phyloP scores from a whole-genome alignment of 2,329 filamentous ascomycete species.

The Rhynchosporium secalis region DNA sequence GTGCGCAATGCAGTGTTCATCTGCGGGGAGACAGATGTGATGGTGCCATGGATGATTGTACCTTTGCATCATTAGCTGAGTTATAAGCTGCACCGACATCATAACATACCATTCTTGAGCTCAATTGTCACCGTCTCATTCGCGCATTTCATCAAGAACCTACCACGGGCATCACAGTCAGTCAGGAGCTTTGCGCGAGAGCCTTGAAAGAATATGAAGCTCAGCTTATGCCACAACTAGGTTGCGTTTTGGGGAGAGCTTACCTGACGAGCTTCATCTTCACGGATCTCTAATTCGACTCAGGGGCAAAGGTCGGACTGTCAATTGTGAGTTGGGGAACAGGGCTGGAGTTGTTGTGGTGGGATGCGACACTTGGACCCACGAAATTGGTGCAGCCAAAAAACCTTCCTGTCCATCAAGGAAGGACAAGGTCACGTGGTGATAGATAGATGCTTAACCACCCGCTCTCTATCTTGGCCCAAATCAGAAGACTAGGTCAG shows the following conservation, averaged over 20 bases:
- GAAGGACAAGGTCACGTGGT: too few relatives aligned
- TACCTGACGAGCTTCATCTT: conserved; percentile 98
- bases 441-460: too few relatives aligned
- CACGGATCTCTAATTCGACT: conserved; percentile 29
- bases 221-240: conserved; percentile 46
- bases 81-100: neutral
- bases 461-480: too few relatives aligned
- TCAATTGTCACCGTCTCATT: conserved; percentile 99
- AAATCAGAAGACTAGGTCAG: too few relatives aligned
- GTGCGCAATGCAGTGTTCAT: conserved; percentile 98
- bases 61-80: conserved; percentile 51
- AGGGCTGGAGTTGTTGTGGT: neutral
- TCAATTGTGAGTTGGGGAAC: neutral
- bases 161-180: conserved; percentile 45
- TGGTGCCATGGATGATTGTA: conserved; percentile 94
- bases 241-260: conserved; percentile 42
- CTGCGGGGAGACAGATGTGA: conserved; percentile 92
- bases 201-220: conserved; percentile 45
- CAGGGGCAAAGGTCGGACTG: neutral
- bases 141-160: conserved; percentile 98
- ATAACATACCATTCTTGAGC: conserved; percentile 83
- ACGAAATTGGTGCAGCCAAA: too few relatives aligned
- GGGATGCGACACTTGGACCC: neutral
- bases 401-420: too few relatives aligned
- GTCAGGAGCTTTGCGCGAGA: conserved; percentile 41